phyloP scores from a whole-genome alignment of 495 filamentous ascomycete species.

The Xylaria acuta region DNA sequence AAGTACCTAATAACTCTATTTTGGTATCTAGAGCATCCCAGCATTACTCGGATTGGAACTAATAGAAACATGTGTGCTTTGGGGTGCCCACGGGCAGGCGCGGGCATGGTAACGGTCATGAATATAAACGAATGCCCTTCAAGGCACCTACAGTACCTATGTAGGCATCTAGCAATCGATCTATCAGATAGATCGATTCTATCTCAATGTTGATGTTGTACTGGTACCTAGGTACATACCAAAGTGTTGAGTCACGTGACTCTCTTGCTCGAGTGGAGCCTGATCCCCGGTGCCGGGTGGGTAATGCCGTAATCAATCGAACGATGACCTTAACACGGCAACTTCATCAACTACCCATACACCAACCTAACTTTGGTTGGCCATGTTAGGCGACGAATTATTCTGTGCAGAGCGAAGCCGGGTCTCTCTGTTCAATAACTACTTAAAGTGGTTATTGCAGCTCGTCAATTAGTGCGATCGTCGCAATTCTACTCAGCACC shows the following conservation, averaged over 20 bases:
- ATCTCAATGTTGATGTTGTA: too few relatives aligned
- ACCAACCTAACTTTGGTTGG: neutral
- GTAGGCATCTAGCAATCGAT: too few relatives aligned
- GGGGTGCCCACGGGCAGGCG: too few relatives aligned
- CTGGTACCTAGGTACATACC: too few relatives aligned
- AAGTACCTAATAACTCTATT: too few relatives aligned
- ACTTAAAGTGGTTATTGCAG: neutral
- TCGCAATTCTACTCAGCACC: neutral
- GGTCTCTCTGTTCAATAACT: conserved; percentile 9
- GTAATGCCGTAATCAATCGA: conserved; percentile 9
- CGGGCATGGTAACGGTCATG: too few relatives aligned
- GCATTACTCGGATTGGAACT: too few relatives aligned
- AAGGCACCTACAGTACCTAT: too few relatives aligned
- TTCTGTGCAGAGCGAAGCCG: neutral
- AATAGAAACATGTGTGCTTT: too few relatives aligned
- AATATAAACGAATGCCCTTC: too few relatives aligned
- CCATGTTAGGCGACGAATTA: neutral
- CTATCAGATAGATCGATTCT: too few relatives aligned
- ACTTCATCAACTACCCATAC: neutral
- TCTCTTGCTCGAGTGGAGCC: neutral
- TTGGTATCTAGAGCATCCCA: too few relatives aligned
- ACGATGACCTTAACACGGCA: neutral
- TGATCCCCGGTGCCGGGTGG: neutral
- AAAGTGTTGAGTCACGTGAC: neutral
- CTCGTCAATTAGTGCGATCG: neutral